Base-by-base conservation (phyloP, 371 early-diverging fungal genomes). In the Apophysomyces variabilis region DNA sequence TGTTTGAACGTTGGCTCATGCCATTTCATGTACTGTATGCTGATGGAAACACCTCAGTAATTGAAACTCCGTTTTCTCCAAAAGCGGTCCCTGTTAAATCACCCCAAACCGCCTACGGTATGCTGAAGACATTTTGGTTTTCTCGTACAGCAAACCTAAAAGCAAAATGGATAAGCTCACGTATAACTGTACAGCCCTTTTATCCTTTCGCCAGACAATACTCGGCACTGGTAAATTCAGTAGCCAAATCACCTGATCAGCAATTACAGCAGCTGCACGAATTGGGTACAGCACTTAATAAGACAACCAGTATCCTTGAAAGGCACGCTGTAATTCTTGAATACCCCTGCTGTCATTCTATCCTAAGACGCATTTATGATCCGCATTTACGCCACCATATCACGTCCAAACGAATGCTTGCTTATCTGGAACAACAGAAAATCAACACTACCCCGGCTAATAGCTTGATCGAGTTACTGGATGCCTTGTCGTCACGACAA, bases 311-410 rank as follows among this genome's bases (percentile, higher is more conserved):
- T 7, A 44, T 60, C 0, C 7, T 65, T 14, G 73, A 68, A 21
- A 86, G 83, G 32, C 73, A 74, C 13, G 69, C 62, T 3, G 44
- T 41, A 18, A 26, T 65, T 58, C 45, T 81, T 32, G n/a, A 82
- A 39, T 72, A 73, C 21, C 75, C 81, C 2, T 58, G 56, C 0
- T 74, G 79, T 39, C 79, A 79, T 38, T 66, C 79, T 1, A 74
- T 78, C 1, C 62, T 87, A 5, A 72, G 74, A 21, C 85, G 87
- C 60, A 84, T 85, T 21, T 87, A 85, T 36, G 79, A 82, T 38
- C 82, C 85, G 4, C 76, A 76, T 60, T 45, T 72, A 4, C 78
- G 80, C n/a, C 79, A 72, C 41, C 50, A 73, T 58, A 61, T 83
- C 8, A 62, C 67, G 0, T 82, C 72, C 0, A 77, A 71, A 62